Evolutionary conservation across 441 rosid genomes (phyloP), one percentile per base, ranked within the genome.

Genomic region (Brassica hybrid): DNA sequence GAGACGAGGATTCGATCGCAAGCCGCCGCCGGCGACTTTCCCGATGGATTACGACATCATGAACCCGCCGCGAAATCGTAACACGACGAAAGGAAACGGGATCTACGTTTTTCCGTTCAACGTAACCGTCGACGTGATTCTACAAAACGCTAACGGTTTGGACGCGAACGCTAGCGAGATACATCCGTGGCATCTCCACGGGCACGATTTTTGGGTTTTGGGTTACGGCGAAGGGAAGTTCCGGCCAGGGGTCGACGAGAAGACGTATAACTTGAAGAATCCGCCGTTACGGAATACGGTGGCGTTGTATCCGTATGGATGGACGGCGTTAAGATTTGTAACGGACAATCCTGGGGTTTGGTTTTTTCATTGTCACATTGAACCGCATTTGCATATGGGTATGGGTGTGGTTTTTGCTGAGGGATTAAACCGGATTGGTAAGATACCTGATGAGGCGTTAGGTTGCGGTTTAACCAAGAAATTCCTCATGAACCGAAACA

Each of bases 321-420:
- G 98, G 97, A 94, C 94, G 19, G 97, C 95, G 17, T 52, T 94
- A 4, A 85, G 99, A 70, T 88, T 87, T 38, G 86, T 83, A 13
- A 88, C 96, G 13, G 89, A 91, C 52, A 94, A 94, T 82, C 97
- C 97, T 0, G 97, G 99, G 1, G 99, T 83, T 13, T 94, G 97
- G 99, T 92, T 93, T 5, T 94, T 94, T 68, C 99, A 93, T 72
- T 93, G 99, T 50, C 99, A 94, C 21, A 88, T 94, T 13, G 96
- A 94, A 80, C 91, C 99, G 13, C 99, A 94, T 84, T 80, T 94
- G 82, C 93, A 90, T 64, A 85, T 94, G 94, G 99, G 99, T 4
- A 94, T 94, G 99, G 96, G 97, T 5, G 94, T 91, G 63, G 85
- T 91, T 56, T 86, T 94, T 18, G 93, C 96, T 1, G 88, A 88